These are phyloP conservation scores for Phylloporus sp. DNA, from an alignment of 768 basidiomycete species.

Conservation along the genomic window DNA sequence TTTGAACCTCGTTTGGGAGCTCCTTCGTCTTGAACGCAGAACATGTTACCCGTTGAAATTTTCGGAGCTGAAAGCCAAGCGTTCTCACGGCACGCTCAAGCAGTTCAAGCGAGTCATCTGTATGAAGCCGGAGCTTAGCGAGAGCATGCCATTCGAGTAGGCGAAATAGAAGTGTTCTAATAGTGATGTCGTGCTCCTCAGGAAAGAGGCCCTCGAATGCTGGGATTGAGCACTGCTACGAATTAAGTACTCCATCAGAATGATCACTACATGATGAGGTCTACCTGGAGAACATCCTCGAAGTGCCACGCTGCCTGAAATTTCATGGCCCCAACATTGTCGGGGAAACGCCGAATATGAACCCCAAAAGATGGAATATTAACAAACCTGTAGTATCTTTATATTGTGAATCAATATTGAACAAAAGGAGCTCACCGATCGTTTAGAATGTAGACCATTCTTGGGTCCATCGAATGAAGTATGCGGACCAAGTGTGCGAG, in stretches of 20 bases:
- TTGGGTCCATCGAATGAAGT: neutral
- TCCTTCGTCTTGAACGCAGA: slow-evolving; percentile 22
- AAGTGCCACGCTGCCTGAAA: slow-evolving; percentile 37
- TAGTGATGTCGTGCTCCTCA: slow-evolving; percentile 14
- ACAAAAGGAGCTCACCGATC: too few relatives aligned
- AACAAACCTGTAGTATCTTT: too few relatives aligned
- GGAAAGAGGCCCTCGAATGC: slow-evolving; percentile 30
- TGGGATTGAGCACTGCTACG: slow-evolving; percentile 34
- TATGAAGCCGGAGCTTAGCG: neutral
- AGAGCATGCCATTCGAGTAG: slow-evolving; percentile 8
- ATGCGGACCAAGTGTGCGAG: neutral
- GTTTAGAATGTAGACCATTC: too few relatives aligned
- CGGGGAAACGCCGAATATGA: slow-evolving; percentile 32
- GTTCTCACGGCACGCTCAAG: too few relatives aligned
- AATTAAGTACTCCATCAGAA: too few relatives aligned
- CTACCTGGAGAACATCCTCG: slow-evolving; percentile 41
- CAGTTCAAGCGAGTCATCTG: neutral
- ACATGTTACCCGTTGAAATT: slow-evolving; percentile 17
- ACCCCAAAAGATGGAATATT: too few relatives aligned
- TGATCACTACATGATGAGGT: too few relatives aligned
- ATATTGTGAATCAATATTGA: too few relatives aligned
- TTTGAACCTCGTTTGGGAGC: slow-evolving; percentile 7
- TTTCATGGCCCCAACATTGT: slow-evolving; percentile 35
- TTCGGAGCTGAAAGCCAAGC: neutral
- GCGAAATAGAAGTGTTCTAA: slow-evolving; percentile 22